Evolutionary conservation across 768 basidiomycete genomes (phyloP).

Genomic region (Trametes villosa): DNA sequence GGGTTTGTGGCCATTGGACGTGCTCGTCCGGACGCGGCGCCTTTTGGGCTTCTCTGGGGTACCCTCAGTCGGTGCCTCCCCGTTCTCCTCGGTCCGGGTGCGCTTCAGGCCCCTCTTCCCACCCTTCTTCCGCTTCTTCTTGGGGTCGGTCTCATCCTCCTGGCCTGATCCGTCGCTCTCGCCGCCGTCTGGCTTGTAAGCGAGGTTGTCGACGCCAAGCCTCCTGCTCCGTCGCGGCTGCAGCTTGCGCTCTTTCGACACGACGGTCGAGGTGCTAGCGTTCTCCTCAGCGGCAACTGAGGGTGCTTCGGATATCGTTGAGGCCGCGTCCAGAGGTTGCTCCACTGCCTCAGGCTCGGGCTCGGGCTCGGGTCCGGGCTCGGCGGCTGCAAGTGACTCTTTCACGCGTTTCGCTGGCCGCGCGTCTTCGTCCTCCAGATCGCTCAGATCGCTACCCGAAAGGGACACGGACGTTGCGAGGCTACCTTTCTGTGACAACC

Average conservation of each 20-base stretch:
- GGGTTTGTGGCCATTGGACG: slow-evolving; percentile 1
- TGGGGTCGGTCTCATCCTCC: slow-evolving; percentile 19
- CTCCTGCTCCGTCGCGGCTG: slow-evolving; percentile 29
- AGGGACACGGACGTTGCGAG: slow-evolving; percentile 14
- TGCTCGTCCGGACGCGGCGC: slow-evolving; percentile 5
- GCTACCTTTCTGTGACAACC: slow-evolving; percentile 11
- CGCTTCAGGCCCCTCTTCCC: slow-evolving; percentile 16
- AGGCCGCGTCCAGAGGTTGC: not conserved
- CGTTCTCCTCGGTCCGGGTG: slow-evolving; percentile 11
- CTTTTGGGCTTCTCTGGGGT: slow-evolving; percentile 9
- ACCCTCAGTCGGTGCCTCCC: slow-evolving; percentile 1
- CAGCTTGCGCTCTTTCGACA: not conserved
- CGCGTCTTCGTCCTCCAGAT: slow-evolving; percentile 18
- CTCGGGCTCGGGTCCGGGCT: not conserved
- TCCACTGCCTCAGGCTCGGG: not conserved
- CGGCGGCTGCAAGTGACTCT: not conserved
- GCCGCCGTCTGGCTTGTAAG: slow-evolving; percentile 43
- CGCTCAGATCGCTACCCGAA: slow-evolving; percentile 25
- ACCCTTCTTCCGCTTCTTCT: slow-evolving; percentile 14
- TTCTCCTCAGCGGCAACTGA: not conserved
- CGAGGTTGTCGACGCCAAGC: slow-evolving; percentile 39
- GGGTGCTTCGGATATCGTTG: not conserved
- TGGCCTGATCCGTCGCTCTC: slow-evolving; percentile 33
- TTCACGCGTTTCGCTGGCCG: slow-evolving; percentile 12
- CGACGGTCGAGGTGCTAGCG: not conserved